A percentile compares a stretch with the other conserved stretches of the same genome.
phyloP scores from a whole-genome alignment of 371 early-diverging fungal species.

The Dichotomocladium elegans region DNA sequence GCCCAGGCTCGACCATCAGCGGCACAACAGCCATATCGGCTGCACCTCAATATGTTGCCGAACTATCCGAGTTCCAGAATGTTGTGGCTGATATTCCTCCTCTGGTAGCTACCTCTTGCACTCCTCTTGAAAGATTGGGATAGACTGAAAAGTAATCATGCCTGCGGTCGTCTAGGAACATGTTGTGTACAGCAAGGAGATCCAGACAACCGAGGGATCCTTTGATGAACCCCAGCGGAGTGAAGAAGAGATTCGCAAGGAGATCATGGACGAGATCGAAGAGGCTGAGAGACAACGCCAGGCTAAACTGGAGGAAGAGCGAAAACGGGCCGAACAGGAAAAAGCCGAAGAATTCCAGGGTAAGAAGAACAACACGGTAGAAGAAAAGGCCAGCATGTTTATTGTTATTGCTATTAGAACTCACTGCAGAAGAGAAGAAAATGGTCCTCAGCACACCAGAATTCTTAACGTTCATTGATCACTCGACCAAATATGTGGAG shows the following conservation, averaged over 20 bases:
- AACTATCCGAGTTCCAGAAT: constrained; percentile 62
- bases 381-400: not conserved
- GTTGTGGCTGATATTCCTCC: constrained; percentile 83
- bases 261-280: constrained; percentile 57
- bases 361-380: not conserved
- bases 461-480: constrained; percentile 85
- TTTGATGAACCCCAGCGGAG: constrained; percentile 53
- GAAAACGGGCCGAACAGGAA: constrained; percentile 49
- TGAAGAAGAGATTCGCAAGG: constrained; percentile 61
- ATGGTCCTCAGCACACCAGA: constrained; percentile 68
- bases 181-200: constrained; percentile 88
- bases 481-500: constrained; percentile 84
- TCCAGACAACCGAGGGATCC: constrained; percentile 73
- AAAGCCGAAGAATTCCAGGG: constrained; percentile 41
- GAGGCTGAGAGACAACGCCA: constrained; percentile 57
- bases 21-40: constrained; percentile 5
- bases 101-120: no score
- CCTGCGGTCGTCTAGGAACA: constrained; percentile 54
- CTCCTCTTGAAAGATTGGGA: no score
- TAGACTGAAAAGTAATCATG: not conserved
- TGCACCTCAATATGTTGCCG: constrained; percentile 42
- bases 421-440: constrained; percentile 80
- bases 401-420: constrained; percentile 36
- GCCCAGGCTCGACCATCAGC: constrained; percentile 1
- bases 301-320: constrained; percentile 60